Conservation (phyloP, 352 stramenopile genomes). For the Phytophthora chlamydospora region DNA sequence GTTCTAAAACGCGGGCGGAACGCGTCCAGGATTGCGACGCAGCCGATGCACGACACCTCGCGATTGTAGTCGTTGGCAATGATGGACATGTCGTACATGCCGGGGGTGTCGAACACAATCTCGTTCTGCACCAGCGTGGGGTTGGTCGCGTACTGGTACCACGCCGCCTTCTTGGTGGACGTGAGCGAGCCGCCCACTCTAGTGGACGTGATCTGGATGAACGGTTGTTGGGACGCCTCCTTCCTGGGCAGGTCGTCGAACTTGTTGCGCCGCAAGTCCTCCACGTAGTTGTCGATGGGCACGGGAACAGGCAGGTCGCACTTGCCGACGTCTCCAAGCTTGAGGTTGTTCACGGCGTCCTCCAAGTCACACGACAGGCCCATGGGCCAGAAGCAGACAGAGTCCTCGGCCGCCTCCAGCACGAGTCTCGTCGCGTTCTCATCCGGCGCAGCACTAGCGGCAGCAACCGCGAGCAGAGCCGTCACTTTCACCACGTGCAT, state of each 20-base stretch:
- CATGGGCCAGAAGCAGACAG: constrained; percentile 7
- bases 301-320: constrained; percentile 12
- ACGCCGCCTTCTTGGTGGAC: constrained; percentile 1
- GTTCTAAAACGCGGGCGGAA: constrained; percentile 15
- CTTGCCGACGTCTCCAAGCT: not conserved
- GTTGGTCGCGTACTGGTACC: constrained; percentile 12
- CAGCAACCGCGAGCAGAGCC: too few relatives aligned
- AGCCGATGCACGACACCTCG: constrained; percentile 22
- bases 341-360: not conserved
- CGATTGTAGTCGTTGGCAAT: constrained; percentile 29
- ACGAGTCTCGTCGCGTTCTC: too few relatives aligned
- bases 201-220: constrained; percentile 7
- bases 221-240: constrained; percentile 4
- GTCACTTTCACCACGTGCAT: too few relatives aligned
- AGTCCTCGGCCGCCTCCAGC: not conserved
- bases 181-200: not conserved
- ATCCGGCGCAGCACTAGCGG: too few relatives aligned
- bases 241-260: constrained; percentile 6
- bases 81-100: constrained; percentile 32
- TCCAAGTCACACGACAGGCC: constrained; percentile 5
- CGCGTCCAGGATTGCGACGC: constrained; percentile 31
- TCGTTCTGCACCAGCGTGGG: constrained; percentile 9
- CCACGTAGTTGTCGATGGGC: constrained; percentile 30
- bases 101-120: constrained; percentile 24
- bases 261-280: constrained; percentile 15